phyloP scores from a whole-genome alignment of 1,284 basidiomycete genomes.

The Apiotrichum siamense region DNA sequence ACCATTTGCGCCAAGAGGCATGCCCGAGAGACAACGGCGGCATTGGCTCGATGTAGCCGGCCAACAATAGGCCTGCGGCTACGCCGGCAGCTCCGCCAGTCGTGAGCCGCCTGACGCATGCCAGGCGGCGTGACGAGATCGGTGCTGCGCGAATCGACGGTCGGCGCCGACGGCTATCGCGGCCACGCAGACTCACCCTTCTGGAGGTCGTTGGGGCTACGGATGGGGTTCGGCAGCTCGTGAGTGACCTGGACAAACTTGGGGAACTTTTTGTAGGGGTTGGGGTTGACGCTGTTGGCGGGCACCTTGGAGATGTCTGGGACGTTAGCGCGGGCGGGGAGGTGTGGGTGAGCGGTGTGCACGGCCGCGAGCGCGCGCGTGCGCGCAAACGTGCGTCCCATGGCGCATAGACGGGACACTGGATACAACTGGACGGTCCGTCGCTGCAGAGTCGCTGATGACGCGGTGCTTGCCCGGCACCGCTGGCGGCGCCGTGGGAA shows the following conservation, averaged over 20 bases:
- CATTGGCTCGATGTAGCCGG: neutral
- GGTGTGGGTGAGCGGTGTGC: too few species aligned
- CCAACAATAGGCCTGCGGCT: too few species aligned
- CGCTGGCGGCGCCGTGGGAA: too few species aligned
- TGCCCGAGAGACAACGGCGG: too few species aligned
- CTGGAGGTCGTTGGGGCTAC: conserved; percentile 41
- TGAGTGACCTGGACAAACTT: conserved; percentile 38
- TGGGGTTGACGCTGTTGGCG: conserved; percentile 32
- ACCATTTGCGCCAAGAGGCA: neutral
- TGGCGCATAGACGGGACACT: too few species aligned
- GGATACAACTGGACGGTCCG: too few species aligned
- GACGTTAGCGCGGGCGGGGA: neutral
- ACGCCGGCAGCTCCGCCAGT: too few species aligned
- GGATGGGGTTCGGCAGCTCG: conserved; percentile 38
- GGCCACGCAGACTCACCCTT: conserved; percentile 29
- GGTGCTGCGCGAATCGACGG: neutral
- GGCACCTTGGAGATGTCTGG: conserved; percentile 27
- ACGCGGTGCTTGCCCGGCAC: too few species aligned
- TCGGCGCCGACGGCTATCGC: neutral
- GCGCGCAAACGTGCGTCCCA: too few species aligned
- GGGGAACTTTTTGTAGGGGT: conserved; percentile 46
- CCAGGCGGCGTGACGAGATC: too few species aligned
- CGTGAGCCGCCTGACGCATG: neutral
- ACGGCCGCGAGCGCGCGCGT: neutral
- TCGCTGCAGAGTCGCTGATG: too few species aligned